Evolutionary conservation across 2,329 filamentous ascomycete genomes (phyloP).

Genomic region (Fusarium lateritium): DNA sequence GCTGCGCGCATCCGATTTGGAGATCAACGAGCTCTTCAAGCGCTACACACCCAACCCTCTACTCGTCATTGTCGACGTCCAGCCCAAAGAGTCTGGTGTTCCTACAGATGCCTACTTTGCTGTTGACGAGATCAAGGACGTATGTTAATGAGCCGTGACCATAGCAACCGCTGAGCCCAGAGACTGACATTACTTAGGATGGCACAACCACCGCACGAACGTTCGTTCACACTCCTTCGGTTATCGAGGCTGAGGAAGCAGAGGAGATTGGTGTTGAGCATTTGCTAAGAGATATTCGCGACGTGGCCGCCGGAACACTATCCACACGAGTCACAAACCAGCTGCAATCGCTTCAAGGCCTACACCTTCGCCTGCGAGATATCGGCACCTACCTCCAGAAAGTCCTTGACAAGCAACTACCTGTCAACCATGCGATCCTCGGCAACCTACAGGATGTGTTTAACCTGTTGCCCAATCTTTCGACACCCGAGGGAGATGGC

Average conservation of each 20-base stretch:
- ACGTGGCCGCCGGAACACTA: conserved; percentile 96
- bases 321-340: conserved; percentile 98
- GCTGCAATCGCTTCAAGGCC: conserved; percentile 94
- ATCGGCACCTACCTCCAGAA: conserved; percentile 97
- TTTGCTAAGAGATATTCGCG: conserved; percentile 95
- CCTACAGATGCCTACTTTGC: conserved; percentile 99
- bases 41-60: conserved; percentile 97
- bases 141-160: conserved; percentile 62
- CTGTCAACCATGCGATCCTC: conserved; percentile 96
- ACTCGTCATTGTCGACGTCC: conserved; percentile 97
- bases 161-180: background rate
- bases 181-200: conserved; percentile 72
- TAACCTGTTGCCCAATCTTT: conserved; percentile 96
- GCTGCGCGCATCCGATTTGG: conserved; percentile 93
- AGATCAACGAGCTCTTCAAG: conserved; percentile 99
- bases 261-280: conserved; percentile 99
- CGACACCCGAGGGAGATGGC: conserved; percentile 80
- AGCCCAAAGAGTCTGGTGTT: conserved; percentile 97
- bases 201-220: conserved; percentile 97
- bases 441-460: conserved; percentile 99
- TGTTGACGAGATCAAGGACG: conserved; percentile 99
- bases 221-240: conserved; percentile 97
- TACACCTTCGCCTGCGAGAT: conserved; percentile 94
- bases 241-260: conserved; percentile 98
- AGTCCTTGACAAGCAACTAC: conserved; percentile 91